Base-by-base conservation (phyloP, 2,329 filamentous ascomycete species). In the Cladophialophora carrionii region DNA sequence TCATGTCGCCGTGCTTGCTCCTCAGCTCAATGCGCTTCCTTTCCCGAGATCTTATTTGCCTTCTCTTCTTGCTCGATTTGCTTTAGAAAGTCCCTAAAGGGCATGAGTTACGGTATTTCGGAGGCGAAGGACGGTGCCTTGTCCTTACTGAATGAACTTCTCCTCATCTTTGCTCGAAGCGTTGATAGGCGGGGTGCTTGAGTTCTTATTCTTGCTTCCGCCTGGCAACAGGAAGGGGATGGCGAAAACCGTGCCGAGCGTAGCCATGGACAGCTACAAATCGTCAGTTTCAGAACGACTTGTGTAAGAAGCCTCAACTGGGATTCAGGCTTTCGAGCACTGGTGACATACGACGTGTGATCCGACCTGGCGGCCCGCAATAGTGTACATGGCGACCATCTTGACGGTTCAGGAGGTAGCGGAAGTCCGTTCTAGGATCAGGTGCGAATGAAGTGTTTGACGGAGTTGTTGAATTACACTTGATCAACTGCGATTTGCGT, bases 151-250 rank as follows among this genome's bases (percentile, higher is more conserved):
- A 74, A 89, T 86, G 77, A 88, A 89, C 74, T 83, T 83, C 80
- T 88, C 87, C 80, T 89, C 87, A 72, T 88, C 86, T 78, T 87
- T 87, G 80, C 84, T 88, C 73, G 81, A 80, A 60, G 87, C 86
- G 74, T 87, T 85, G 78, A 88, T 86, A 49, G 86, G 84, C 62
- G 87, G 87, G 65, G 78, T 78, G 69, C 79, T 77, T 67, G 79
- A 75, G 71, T 79, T 77, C 74, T 83, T 81, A 70, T 78, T 77
- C 62, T 75, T 74, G 68, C 80, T 80, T 67, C 81, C 80, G 67
- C 80, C 75, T 70, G 79, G 77, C 56, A 79, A 78, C 69, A 81
- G 75, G 66, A 73, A 79, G 70, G 77, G 76, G 66, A 80, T 80
- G 66, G 78, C 79, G 73, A 83, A 83, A 22, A 82, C 75, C 24